Base-by-base conservation (phyloP, 768 basidiomycete genomes). In the Cubamyces sp. region DNA sequence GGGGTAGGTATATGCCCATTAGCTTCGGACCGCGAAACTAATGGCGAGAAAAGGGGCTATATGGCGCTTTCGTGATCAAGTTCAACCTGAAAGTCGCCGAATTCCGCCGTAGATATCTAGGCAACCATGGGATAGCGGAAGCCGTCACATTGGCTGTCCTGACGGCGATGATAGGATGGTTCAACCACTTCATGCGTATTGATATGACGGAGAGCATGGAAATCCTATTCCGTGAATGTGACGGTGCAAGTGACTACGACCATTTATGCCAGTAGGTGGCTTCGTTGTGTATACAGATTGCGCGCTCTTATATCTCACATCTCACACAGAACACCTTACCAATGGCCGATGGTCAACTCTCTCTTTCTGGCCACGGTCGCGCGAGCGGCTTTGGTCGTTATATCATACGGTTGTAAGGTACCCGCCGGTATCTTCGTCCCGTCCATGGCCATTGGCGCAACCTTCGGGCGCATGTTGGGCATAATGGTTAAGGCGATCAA, bases 151-250 rank as follows among this genome's bases (percentile, higher is more conserved):
- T 99, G 18, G 96, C 96, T 6, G 84, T 87, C 2, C 71, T 98
- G 30, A 98, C 97, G 0, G 96, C 96, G 3, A 81, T 96, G 73
- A 85, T 98, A 59, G 92, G 92, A 2, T 99, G 95, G 75, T 91
- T 90, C 71, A 99, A 99, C 74, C 87, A 91, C 53, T 99, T 98
- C 75, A 76, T 98, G 57, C 85, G 95, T 50, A 91, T 98, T 26
- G 97, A 98, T 72, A 98, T 98, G 96, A 98, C 96, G 0, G 92
- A 96, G 69, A 93, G 90, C 74, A 88, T 99, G 85, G 87, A 91
- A 16, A 90, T 98, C 61, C 81, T 99, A 49, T 99, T 99, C 77
- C 84, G 90, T 66, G 97, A 99, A 73, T 99, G 97, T 67, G 93
- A 96, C 72, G 92, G 91, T 19, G 96, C 92, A 50, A 87, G 87